phyloP scores from a whole-genome alignment of 192 early-diverging fungal genomes.

The Backusella liffmaniae region DNA sequence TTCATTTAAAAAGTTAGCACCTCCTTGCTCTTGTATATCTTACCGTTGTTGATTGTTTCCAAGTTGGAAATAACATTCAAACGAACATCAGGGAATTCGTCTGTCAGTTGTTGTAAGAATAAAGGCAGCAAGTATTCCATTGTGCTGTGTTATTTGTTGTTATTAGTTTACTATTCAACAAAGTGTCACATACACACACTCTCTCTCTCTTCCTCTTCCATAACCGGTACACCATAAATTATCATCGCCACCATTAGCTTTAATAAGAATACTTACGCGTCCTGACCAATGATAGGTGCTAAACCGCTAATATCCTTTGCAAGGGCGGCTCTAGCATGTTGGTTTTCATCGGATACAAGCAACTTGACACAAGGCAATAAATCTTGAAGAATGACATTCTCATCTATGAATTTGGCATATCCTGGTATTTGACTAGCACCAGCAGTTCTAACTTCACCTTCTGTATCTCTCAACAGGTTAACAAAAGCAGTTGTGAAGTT shows the following conservation, averaged over 20 bases:
- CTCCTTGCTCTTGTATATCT: not conserved
- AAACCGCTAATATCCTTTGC: conserved; percentile 96
- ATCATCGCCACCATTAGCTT: not conserved
- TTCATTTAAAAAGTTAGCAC: not conserved
- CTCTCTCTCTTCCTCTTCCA: not conserved
- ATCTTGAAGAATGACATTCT: conserved; percentile 73
- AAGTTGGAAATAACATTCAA: conserved; percentile 98
- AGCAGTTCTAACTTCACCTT: conserved; percentile 96
- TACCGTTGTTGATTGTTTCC: conserved; percentile 90
- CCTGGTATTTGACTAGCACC: conserved; percentile 90
- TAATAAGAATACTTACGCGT: conserved; percentile 54
- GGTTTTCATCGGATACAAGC: conserved; percentile 93
- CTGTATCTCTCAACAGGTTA: conserved; percentile 88
- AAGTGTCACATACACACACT: not conserved
- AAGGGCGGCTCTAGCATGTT: conserved; percentile 93
- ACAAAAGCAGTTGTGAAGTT: conserved; percentile 88
- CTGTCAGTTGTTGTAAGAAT: conserved; percentile 95
- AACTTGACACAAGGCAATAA: conserved; percentile 92
- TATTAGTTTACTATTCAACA: not conserved
- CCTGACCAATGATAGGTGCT: conserved; percentile 93
- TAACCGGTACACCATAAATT: not conserved
- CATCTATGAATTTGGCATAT: conserved; percentile 70
- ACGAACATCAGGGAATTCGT: conserved; percentile 95
- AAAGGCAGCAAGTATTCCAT: conserved; percentile 94
- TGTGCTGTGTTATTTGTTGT: conserved; percentile 54